Conservation (phyloP, 768 basidiomycete species). For the Tylopilus subfusipes region DNA sequence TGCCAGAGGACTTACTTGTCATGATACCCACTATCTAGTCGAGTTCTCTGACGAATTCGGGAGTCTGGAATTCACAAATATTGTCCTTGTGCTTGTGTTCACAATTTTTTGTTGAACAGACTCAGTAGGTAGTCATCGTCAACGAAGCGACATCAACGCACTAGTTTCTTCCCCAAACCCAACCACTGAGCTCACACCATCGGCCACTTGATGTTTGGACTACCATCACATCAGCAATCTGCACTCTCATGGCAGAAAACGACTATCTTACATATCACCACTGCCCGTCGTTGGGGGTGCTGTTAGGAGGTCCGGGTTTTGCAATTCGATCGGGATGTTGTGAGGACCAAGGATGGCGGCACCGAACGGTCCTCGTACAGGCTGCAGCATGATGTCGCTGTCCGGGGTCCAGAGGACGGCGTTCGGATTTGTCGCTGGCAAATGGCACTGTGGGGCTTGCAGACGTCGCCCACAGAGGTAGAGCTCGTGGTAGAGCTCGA, state of each 20-base stretch:
- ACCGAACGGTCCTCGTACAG: conserved; percentile 42
- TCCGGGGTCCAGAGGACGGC: conserved; percentile 35
- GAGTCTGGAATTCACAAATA: too few species aligned
- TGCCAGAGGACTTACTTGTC: too few species aligned
- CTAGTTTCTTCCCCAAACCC: conserved; percentile 59
- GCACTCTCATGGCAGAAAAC: neutral
- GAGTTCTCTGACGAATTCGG: too few species aligned
- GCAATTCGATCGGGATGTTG: conserved; percentile 47
- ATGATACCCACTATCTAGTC: too few species aligned
- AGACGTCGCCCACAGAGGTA: conserved; percentile 22
- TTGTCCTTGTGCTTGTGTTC: too few species aligned
- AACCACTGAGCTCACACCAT: conserved; percentile 51
- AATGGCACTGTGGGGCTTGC: conserved; percentile 40
- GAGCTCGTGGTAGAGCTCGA: neutral
- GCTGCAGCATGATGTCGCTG: conserved; percentile 30
- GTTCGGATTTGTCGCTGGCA: conserved; percentile 42
- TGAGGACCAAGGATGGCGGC: conserved; percentile 51
- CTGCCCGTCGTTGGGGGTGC: conserved; percentile 60
- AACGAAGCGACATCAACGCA: conserved; percentile 14
- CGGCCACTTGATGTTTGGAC: conserved; percentile 55
- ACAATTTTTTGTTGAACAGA: too few species aligned
- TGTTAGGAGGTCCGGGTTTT: conserved; percentile 55
- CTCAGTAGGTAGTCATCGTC: too few species aligned
- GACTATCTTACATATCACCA: conserved; percentile 42
- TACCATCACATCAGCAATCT: conserved; percentile 7